These are phyloP conservation scores for Musa troglodytarum DNA, from an alignment of 176 grass and related monocot genomes.

Conservation along the genomic window DNA sequence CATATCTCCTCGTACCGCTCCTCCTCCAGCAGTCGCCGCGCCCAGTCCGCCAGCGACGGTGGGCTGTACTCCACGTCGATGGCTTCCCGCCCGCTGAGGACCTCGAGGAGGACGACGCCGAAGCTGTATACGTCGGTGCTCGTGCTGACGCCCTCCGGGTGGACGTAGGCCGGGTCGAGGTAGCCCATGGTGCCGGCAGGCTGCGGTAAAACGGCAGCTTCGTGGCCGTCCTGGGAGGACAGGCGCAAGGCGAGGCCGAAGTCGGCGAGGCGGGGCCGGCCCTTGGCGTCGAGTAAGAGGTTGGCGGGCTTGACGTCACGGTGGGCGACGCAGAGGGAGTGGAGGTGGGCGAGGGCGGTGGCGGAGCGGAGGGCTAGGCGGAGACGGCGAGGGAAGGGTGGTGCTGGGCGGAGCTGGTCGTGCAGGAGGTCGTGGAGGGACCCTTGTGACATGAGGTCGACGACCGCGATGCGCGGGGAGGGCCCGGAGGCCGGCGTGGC, in stretches of 20 bases:
- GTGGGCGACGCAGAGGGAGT: constrained; percentile 6
- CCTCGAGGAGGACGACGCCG: constrained; percentile 21
- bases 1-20: neutral
- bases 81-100: constrained; percentile 12
- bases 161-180: constrained; percentile 12
- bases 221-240: neutral
- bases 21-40: neutral
- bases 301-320: constrained; percentile 20
- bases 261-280: constrained; percentile 11
- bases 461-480: constrained; percentile 5
- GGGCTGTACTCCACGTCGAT: constrained; percentile 19
- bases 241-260: constrained; percentile 20
- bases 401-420: neutral
- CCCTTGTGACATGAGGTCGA: constrained; percentile 17
- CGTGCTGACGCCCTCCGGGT: neutral
- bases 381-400: constrained; percentile 6
- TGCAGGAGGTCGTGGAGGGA: constrained; percentile 19
- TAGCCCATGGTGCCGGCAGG: constrained; percentile 19
- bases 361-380: constrained; percentile 3
- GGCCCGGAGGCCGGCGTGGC: constrained; percentile 7
- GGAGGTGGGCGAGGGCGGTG: constrained; percentile 13
- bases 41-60: constrained; percentile 14
- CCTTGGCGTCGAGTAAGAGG: constrained; percentile 9
- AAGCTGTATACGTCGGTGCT: constrained; percentile 18
- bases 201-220: neutral